Percentiles rank a stretch among this genome's conserved stretches.
Conservation (phyloP, 192 early-diverging fungal species). For the Funneliformis mosseae region DNA sequence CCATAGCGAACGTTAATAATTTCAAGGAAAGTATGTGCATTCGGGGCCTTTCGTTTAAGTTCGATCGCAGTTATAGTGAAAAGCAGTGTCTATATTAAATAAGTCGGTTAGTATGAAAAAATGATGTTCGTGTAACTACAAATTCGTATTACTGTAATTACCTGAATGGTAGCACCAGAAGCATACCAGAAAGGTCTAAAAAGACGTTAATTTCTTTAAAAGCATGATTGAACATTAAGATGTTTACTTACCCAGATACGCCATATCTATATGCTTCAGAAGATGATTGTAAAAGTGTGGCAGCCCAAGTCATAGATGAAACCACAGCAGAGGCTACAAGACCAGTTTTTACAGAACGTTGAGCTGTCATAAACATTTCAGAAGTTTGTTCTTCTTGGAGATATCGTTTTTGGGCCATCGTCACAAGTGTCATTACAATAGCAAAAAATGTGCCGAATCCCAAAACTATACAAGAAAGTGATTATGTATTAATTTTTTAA, state of each 20-base stretch:
- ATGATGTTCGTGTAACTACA: too few species aligned
- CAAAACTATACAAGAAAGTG: slow-evolving; percentile 31
- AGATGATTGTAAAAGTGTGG: slow-evolving; percentile 70
- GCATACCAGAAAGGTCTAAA: slow-evolving; percentile 66
- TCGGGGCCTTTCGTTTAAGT: slow-evolving; percentile 69
- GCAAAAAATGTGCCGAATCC: slow-evolving; percentile 59
- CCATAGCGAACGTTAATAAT: slow-evolving; percentile 70
- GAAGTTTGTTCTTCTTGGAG: slow-evolving; percentile 63
- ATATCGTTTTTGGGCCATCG: slow-evolving; percentile 65
- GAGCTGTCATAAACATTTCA: slow-evolving; percentile 74
- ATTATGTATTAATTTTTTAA: neutral
- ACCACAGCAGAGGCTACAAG: slow-evolving; percentile 71
- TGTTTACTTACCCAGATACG: slow-evolving; percentile 44
- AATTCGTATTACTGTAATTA: slow-evolving; percentile 30
- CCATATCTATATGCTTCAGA: slow-evolving; percentile 73
- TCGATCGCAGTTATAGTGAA: slow-evolving; percentile 76
- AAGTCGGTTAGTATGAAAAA: too few species aligned
- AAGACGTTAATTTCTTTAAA: too few species aligned
- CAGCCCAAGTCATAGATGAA: slow-evolving; percentile 68
- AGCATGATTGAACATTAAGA: neutral
- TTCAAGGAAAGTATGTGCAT: slow-evolving; percentile 75
- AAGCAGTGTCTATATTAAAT: slow-evolving; percentile 50
- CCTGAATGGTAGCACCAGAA: slow-evolving; percentile 68
- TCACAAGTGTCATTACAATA: slow-evolving; percentile 63
- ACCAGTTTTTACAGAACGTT: slow-evolving; percentile 66